Base-by-base conservation (phyloP, 2,329 filamentous ascomycete species). In the Aspergillus novoparasiticus region DNA sequence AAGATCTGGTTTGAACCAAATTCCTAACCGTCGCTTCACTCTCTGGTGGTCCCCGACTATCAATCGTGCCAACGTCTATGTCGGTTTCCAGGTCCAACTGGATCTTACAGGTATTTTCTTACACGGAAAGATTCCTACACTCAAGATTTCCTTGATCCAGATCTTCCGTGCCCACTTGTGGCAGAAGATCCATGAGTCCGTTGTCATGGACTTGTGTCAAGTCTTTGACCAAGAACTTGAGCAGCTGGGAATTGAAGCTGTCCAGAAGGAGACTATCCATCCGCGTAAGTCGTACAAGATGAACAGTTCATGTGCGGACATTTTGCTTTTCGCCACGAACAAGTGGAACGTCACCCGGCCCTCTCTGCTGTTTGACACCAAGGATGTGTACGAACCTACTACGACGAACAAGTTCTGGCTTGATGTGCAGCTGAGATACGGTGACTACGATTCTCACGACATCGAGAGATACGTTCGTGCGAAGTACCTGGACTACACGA, bases 211-310 rank as follows among this genome's bases (percentile, higher is more conserved):
- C 84, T 80, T 99, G 74, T 98, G 95, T 71, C 96, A 99, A 76
- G 95, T 99, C 16, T 97, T 99, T 71, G 95, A 99, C 70, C 94
- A 98, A 75, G 95, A 99, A 76, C 83, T 99, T 50, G 95, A 99
- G 78, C 93, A 95, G 36, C 84, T 99, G 4, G 94, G 94, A 41
- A 97, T 99, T 63, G 95, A 99, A 79, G 96, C 93, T 2, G 95
- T 98, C 5, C 95, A 99, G 76, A 99, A 99, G 80, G 95, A 99
- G 82, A 98, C 95, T 0, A 99, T 99, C 64, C 95, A 99, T 83
- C 95, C 95, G 58, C 88, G 95, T 87, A 99, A 99, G 81, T 97
- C 93, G 5, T 99, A 99, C 87, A 99, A 99, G 87, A 99, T 99
- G 95, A 99, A 99, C 84, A 97, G 94, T 73, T 98, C 94, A 62